Conservation (phyloP, 2,329 filamentous ascomycete genomes). For the Penicillium carneum region DNA sequence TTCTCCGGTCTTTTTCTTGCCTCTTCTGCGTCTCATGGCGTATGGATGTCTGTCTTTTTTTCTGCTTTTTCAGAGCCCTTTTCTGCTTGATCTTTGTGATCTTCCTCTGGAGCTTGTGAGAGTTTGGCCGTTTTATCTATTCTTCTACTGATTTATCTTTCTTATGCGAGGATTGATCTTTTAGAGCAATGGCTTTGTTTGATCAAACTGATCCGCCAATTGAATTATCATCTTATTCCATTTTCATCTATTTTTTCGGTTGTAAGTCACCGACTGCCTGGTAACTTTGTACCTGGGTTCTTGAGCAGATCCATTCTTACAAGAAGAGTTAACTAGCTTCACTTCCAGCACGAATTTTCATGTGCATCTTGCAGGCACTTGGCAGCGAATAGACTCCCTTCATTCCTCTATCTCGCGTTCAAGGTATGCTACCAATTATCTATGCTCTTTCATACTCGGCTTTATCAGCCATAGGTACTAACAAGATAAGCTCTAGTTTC, state of each 20-base stretch:
- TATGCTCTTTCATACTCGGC: not conserved
- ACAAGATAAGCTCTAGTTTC: not conserved
- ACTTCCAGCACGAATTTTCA: not conserved
- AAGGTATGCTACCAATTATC: no score
- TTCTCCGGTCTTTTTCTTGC: conserved; percentile 15
- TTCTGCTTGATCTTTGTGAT: conserved; percentile 16
- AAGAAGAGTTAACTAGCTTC: not conserved
- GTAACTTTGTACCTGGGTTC: not conserved
- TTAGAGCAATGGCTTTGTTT: conserved; percentile 13
- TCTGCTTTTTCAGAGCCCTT: conserved; percentile 9
- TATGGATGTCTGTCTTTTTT: conserved; percentile 25
- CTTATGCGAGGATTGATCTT: conserved; percentile 2
- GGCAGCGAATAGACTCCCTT: not conserved
- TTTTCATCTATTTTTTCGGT: not conserved
- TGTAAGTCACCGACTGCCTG: conserved; percentile 1
- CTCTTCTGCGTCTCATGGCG: conserved; percentile 22
- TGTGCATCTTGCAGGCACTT: not conserved
- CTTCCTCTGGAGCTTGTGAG: conserved; percentile 18
- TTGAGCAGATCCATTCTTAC: no score
- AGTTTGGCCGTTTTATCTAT: conserved; percentile 22
- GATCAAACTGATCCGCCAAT: conserved; percentile 10
- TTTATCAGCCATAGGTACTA: conserved; percentile 25
- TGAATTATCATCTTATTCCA: conserved; percentile 7
- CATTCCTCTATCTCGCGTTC: not conserved
- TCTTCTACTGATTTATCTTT: conserved; percentile 17